A percentile compares a stretch with the other conserved stretches of the same genome.
These are phyloP conservation scores for Diplodia seriata DNA, from an alignment of 2,329 filamentous ascomycete species.

Conservation along the genomic window DNA sequence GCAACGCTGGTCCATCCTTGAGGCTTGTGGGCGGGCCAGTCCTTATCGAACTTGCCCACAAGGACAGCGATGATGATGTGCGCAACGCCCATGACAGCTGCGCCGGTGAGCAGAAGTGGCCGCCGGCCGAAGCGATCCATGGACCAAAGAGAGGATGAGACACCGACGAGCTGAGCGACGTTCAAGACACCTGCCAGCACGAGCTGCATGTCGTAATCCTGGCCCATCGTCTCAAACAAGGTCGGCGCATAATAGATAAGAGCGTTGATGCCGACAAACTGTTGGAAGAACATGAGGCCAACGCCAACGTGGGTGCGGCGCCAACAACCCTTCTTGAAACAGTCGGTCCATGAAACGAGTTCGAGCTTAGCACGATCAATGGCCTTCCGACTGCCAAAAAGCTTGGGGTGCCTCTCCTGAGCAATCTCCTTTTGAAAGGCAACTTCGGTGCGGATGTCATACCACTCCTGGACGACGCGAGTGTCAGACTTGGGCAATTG, in stretches of 20 bases:
- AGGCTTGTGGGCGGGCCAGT: constrained; percentile 59
- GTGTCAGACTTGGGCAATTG: constrained; percentile 57
- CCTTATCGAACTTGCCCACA: constrained; percentile 59
- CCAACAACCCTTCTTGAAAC: constrained; percentile 55
- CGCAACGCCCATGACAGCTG: constrained; percentile 56
- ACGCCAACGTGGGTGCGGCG: constrained; percentile 52
- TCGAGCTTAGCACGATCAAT: constrained; percentile 53
- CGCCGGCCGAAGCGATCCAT: constrained; percentile 54
- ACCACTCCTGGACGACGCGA: constrained; percentile 60
- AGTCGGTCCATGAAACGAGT: constrained; percentile 55
- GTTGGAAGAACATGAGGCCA: constrained; percentile 55
- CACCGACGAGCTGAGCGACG: constrained; percentile 52
- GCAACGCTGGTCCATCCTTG: constrained; percentile 65
- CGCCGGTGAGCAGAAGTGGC: constrained; percentile 51
- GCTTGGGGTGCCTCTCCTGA: constrained; percentile 46
- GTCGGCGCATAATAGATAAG: constrained; percentile 59
- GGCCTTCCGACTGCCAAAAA: constrained; percentile 39
- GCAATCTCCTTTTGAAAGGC: constrained; percentile 58
- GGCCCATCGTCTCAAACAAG: constrained; percentile 52
- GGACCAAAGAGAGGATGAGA: constrained; percentile 50
- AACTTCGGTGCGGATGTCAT: constrained; percentile 61
- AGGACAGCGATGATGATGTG: constrained; percentile 61
- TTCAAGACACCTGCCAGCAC: constrained; percentile 52
- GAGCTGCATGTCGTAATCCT: constrained; percentile 46
- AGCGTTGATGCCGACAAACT: constrained; percentile 54